phyloP scores from a whole-genome alignment of 1,284 basidiomycete genomes.

The Porogramme epimiltina region DNA sequence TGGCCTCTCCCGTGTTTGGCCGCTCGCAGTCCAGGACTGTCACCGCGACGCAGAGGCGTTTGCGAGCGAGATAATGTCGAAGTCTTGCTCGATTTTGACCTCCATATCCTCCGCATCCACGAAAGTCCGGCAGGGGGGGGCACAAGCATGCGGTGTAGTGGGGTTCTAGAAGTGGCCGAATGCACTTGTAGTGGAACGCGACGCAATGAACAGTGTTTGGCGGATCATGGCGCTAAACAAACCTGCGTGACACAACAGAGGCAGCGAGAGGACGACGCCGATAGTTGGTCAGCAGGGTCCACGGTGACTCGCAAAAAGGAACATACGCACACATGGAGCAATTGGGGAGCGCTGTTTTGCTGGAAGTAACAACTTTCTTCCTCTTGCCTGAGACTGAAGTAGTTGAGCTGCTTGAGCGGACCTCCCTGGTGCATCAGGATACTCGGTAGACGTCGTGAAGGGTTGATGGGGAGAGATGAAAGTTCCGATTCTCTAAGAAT shows the following conservation, averaged over 20 bases:
- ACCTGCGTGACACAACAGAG: conserved; percentile 45
- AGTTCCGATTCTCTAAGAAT: too few species aligned
- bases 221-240: conserved; percentile 93
- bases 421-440: too few species aligned
- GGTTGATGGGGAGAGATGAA: too few species aligned
- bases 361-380: conserved; percentile 39
- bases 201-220: conserved; percentile 96
- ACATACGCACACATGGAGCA: conserved; percentile 86
- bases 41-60: conserved; percentile 25
- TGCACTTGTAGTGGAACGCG: conserved; percentile 99
- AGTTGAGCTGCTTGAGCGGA: conserved; percentile 78
- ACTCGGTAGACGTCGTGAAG: too few species aligned
- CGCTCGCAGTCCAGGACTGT: conserved; percentile 22
- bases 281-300: neutral
- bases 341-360: conserved; percentile 73
- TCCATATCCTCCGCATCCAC: conserved; percentile 97
- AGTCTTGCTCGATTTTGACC: conserved; percentile 76
- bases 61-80: conserved; percentile 34
- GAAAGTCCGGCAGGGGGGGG: conserved; percentile 90
- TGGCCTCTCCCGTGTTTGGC: conserved; percentile 22
- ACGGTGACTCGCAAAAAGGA: neutral
- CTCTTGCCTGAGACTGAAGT: conserved; percentile 11
- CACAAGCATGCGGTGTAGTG: conserved; percentile 96
- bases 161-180: conserved; percentile 83
- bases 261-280: neutral